Evolutionary conservation across 495 filamentous ascomycete genomes (phyloP), one percentile per base, ranked within the genome.

Genomic region (Penicillium pancosmium): DNA sequence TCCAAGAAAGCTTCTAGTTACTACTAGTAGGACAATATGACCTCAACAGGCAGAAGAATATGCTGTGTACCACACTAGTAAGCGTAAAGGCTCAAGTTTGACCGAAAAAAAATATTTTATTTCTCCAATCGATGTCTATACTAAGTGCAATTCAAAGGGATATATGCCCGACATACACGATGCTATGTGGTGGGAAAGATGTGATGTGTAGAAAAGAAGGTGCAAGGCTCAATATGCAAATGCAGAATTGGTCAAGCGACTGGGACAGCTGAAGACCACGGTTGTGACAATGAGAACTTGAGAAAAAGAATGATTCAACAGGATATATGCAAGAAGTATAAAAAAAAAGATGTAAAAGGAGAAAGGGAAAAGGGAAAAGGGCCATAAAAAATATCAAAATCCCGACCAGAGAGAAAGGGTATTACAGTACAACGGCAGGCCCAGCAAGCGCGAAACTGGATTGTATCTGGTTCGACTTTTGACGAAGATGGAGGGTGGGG

Each of bases 191-290:
- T 27, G 23, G 5, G 19, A 48, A 38, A 38, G 41, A 50, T 38
- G 46, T 33, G 21, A 50, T 6, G 40, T 40, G 55, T 31, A 44
- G 44, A 55, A 33, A 21, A 33, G 27, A 7, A 53, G 19, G 27
- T 31, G 27, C 19, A 52, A 52, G 50, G 64, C 60, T 58, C 41
- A 52, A 52, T 16, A 63, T 58, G 56, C 58, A 58, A 56, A 63
- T 66, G 50, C 56, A 60, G 52, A 49, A 27, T 61, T 44, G 35
- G 18, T 60, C 35, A 47, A 55, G 36, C 18, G 23, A 44, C 4
- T 12, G 36, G 36, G 12, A 38, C 4, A 38, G 41, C 41, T 33
- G 53, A 23, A 46, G 34, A 49, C 34, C 46, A 34, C 35, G 10
- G 15, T 38, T 44, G 31, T 52, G 35, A 9, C 56, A 18, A 52